Percentiles rank a stretch among this genome's conserved stretches.
These are phyloP conservation scores for Sabuloglossum arenarium DNA, from an alignment of 495 filamentous ascomycete genomes.

Conservation along the genomic window DNA sequence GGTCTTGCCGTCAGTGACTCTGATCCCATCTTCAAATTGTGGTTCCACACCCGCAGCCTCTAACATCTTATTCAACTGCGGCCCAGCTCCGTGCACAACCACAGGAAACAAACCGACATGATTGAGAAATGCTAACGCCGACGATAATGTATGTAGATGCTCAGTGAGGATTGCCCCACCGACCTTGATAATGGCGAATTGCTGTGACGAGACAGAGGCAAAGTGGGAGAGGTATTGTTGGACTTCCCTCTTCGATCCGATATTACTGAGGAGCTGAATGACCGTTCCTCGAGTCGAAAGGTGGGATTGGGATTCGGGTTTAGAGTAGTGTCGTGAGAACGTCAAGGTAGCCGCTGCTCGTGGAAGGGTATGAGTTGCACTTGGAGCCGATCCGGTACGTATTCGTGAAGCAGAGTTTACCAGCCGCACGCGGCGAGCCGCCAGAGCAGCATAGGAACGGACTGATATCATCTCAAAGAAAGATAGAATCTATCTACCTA, in stretches of 20 bases:
- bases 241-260: constrained; percentile 90
- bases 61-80: constrained; percentile 86
- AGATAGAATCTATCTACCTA: neutral
- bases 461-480: neutral
- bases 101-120: constrained; percentile 91
- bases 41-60: constrained; percentile 86
- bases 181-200: constrained; percentile 98
- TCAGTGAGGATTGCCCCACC: constrained; percentile 95
- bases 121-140: constrained; percentile 77
- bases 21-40: constrained; percentile 89
- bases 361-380: neutral
- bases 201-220: constrained; percentile 88
- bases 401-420: neutral
- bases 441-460: neutral
- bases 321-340: constrained; percentile 22
- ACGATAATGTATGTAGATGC: constrained; percentile 74
- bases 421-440: neutral
- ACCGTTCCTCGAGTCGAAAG: constrained; percentile 59
- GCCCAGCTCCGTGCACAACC: constrained; percentile 90
- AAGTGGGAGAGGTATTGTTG: constrained; percentile 98
- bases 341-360: neutral
- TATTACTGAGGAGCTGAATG: constrained; percentile 84
- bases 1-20: constrained; percentile 91
- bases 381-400: neutral
- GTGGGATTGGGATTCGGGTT: constrained; percentile 11